These are phyloP conservation scores for Pseudonitzschia delicatissima DNA, from an alignment of 108 stramenopile genomes.

Conservation along the genomic window DNA sequence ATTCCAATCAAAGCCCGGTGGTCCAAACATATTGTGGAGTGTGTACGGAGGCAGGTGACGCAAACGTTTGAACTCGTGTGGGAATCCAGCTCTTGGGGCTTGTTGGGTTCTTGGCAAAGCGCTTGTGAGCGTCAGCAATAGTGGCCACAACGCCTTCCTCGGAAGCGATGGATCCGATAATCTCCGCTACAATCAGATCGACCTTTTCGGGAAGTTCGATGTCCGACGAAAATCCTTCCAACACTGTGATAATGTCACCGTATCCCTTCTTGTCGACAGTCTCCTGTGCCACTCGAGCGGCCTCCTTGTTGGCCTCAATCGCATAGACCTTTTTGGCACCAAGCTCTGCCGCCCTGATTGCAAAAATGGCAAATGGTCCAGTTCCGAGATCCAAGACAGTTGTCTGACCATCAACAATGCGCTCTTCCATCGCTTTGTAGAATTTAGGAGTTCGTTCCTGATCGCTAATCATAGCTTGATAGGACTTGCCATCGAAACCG, in stretches of 20 bases:
- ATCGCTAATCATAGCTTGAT: slow-evolving; percentile 64
- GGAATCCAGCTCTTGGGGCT: slow-evolving; percentile 55
- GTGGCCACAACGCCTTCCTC: slow-evolving; percentile 71
- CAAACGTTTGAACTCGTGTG: slow-evolving; percentile 47
- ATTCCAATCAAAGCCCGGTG: slow-evolving; percentile 69
- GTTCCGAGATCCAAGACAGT: slow-evolving; percentile 69
- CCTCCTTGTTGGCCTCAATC: slow-evolving; percentile 57
- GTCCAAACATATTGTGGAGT: slow-evolving; percentile 56
- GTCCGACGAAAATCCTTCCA: slow-evolving; percentile 72
- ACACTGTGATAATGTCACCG: slow-evolving; percentile 42
- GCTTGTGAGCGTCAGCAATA: slow-evolving; percentile 47
- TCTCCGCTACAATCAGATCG: slow-evolving; percentile 59
- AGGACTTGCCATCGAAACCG: slow-evolving; percentile 58
- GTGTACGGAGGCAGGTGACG: slow-evolving; percentile 61
- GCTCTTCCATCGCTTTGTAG: slow-evolving; percentile 43
- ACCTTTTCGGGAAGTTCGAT: slow-evolving; percentile 57
- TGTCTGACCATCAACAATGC: slow-evolving; percentile 29
- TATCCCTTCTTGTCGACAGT: slow-evolving; percentile 40
- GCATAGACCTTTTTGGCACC: slow-evolving; percentile 70
- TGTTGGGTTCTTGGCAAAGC: slow-evolving; percentile 50
- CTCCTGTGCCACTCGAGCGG: slow-evolving; percentile 38
- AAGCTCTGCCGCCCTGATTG: slow-evolving; percentile 56
- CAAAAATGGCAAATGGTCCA: slow-evolving; percentile 65
- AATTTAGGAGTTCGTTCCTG: slow-evolving; percentile 56
- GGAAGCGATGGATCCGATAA: slow-evolving; percentile 52